phyloP scores from a whole-genome alignment of 1,284 basidiomycete species.

The Leccinum ponderosum region DNA sequence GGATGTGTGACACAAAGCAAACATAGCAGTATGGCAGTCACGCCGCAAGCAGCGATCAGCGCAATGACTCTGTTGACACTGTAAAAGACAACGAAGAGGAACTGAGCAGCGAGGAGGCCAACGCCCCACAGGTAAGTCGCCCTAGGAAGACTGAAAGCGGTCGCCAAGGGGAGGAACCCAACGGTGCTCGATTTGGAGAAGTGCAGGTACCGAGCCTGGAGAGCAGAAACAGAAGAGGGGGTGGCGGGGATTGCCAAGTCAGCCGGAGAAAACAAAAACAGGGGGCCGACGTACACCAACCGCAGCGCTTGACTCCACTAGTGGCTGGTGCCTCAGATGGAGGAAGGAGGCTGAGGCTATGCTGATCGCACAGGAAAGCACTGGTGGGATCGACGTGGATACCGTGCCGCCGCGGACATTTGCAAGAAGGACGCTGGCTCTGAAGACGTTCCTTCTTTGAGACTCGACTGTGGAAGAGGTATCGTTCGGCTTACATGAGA shows the following conservation, averaged over 20 bases:
- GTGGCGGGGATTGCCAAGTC: background rate
- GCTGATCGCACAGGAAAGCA: constrained; percentile 24
- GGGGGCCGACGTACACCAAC: constrained; percentile 23
- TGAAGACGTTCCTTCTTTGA: constrained; percentile 8
- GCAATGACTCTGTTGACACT: constrained; percentile 15
- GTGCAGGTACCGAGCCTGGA: constrained; percentile 27
- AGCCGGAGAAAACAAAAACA: background rate
- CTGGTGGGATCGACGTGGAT: constrained; percentile 23
- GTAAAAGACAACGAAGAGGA: constrained; percentile 22
- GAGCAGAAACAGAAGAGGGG: background rate
- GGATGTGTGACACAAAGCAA: constrained; percentile 21
- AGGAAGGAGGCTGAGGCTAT: constrained; percentile 32
- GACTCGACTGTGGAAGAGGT: background rate
- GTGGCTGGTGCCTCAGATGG: constrained; percentile 24
- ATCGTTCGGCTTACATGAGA: constrained; percentile 27
- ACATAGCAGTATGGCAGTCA: constrained; percentile 17
- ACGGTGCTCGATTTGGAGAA: constrained; percentile 16
- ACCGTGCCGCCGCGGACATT: constrained; percentile 25
- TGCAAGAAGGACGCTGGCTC: constrained; percentile 27
- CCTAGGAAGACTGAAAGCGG: constrained; percentile 31
- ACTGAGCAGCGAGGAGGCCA: constrained; percentile 20
- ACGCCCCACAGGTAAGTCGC: constrained; percentile 31
- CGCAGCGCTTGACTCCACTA: constrained; percentile 23
- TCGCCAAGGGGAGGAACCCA: constrained; percentile 28
- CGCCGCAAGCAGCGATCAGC: constrained; percentile 5